Percentiles rank a stretch among this genome's conserved stretches.
phyloP scores from a whole-genome alignment of 1,284 basidiomycete species.

The Schizophyllum amplum region DNA sequence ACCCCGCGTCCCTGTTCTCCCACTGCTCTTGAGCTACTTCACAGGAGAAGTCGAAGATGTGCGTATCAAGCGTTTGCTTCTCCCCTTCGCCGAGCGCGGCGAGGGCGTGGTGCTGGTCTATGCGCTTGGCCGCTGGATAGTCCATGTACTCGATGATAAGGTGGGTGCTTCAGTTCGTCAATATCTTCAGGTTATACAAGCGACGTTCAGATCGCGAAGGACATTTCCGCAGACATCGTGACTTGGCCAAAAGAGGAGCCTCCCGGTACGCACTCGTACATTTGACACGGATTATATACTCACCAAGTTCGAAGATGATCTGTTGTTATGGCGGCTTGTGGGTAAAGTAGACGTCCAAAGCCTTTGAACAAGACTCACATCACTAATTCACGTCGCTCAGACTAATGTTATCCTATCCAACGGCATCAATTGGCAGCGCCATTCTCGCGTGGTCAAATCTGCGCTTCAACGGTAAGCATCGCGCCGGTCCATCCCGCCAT shows the following conservation, averaged over 20 bases:
- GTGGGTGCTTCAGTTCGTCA: slow-evolving; percentile 2
- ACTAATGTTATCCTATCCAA: slow-evolving; percentile 22
- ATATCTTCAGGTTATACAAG: background rate
- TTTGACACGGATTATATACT: background rate
- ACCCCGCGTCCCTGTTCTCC: slow-evolving; percentile 14
- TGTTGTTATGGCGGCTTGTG: slow-evolving; percentile 22
- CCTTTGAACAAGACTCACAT: too few species aligned
- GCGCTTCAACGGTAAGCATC: slow-evolving; percentile 5
- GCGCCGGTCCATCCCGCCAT: slow-evolving; percentile 1
- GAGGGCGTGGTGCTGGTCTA: slow-evolving; percentile 16
- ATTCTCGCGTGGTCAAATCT: slow-evolving; percentile 4
- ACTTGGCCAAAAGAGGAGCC: slow-evolving; percentile 21
- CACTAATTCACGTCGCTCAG: background rate
- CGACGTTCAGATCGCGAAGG: slow-evolving; percentile 11
- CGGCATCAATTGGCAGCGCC: slow-evolving; percentile 22
- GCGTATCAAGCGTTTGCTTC: slow-evolving; percentile 13
- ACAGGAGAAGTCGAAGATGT: slow-evolving; percentile 14
- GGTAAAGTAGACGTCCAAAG: slow-evolving; percentile 11
- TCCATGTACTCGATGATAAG: slow-evolving; percentile 18
- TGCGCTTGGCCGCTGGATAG: slow-evolving; percentile 17
- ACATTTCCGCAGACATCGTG: slow-evolving; percentile 13
- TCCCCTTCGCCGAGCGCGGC: slow-evolving; percentile 14
- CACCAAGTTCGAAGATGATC: slow-evolving; percentile 8
- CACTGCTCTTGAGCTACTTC: slow-evolving; percentile 15
- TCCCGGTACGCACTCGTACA: background rate